Evolutionary conservation across 257 asterid genomes (phyloP).

Genomic region (Nicotiana benthamiana): DNA sequence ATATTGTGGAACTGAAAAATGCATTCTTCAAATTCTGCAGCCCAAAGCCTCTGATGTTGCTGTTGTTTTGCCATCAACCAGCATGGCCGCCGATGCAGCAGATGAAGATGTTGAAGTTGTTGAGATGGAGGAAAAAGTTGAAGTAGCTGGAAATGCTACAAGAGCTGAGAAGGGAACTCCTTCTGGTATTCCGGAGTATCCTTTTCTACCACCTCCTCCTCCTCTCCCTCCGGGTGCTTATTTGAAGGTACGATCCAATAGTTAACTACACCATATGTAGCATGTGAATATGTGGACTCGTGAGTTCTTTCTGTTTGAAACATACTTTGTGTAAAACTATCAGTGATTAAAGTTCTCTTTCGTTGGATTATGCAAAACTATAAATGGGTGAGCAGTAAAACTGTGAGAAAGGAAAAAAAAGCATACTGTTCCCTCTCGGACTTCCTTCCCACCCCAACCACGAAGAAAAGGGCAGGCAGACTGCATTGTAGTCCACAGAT

Average conservation of each 20-base stretch:
- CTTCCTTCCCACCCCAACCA: background rate
- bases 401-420: background rate
- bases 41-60: conserved; percentile 38
- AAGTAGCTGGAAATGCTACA: conserved; percentile 18
- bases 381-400: background rate
- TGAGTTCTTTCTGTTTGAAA: background rate
- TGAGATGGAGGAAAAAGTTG: conserved; percentile 47
- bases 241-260: conserved; percentile 40
- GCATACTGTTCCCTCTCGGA: background rate
- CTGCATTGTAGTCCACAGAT: background rate
- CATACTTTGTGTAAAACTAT: background rate
- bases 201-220: conserved; percentile 61
- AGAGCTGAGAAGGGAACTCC: conserved; percentile 23
- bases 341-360: background rate
- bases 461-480: background rate
- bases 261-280: background rate
- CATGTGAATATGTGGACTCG: background rate
- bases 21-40: conserved; percentile 27
- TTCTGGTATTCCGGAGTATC: conserved; percentile 21
- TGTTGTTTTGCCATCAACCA: conserved; percentile 50
- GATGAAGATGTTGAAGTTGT: conserved; percentile 65
- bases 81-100: conserved; percentile 75
- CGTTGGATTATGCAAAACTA: background rate
- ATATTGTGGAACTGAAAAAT: background rate
- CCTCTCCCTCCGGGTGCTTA: conserved; percentile 44